Percentiles rank a stretch among this genome's conserved stretches.
phyloP scores from a whole-genome alignment of 1,284 basidiomycete genomes.

The Singerocomus inundabilis region DNA sequence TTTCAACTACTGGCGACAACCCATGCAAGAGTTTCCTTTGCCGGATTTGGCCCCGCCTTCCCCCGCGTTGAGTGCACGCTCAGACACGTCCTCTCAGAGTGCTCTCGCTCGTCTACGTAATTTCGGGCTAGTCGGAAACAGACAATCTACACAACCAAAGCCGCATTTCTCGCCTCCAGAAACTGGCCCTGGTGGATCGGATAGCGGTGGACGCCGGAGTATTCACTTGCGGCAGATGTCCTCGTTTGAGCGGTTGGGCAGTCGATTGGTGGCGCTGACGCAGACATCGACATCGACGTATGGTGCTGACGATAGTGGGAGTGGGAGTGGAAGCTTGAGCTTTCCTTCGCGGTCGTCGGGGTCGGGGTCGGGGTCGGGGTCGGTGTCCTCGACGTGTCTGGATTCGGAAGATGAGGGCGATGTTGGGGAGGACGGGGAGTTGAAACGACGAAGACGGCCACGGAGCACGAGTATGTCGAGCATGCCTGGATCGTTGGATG shows the following conservation, averaged over 20 bases:
- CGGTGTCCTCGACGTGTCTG: slow-evolving; percentile 46
- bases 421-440: slow-evolving; percentile 38
- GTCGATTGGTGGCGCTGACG: slow-evolving; percentile 49
- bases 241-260: slow-evolving; percentile 66
- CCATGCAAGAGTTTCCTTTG: slow-evolving; percentile 75
- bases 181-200: slow-evolving; percentile 22
- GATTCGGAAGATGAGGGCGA: slow-evolving; percentile 59
- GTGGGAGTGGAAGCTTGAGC: slow-evolving; percentile 43
- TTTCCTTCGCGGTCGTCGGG: slow-evolving; percentile 42
- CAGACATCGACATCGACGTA: slow-evolving; percentile 36
- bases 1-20: slow-evolving; percentile 94
- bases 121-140: slow-evolving; percentile 67
- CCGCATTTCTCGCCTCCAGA: slow-evolving; percentile 34
- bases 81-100: slow-evolving; percentile 75
- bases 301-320: slow-evolving; percentile 22
- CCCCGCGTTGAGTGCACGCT: slow-evolving; percentile 88
- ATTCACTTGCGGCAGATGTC: slow-evolving; percentile 63
- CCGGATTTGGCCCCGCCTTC: slow-evolving; percentile 92
- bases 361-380: slow-evolving; percentile 31
- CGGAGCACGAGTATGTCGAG: slow-evolving; percentile 67
- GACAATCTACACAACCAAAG: slow-evolving; percentile 40
- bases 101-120: slow-evolving; percentile 78
- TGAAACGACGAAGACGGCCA: slow-evolving; percentile 38
- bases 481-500: slow-evolving; percentile 78
- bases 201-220: slow-evolving; percentile 25